Evolutionary conservation across 345 rosid genomes (phyloP).

Genomic region (Bruguiera gymnorhiza): DNA sequence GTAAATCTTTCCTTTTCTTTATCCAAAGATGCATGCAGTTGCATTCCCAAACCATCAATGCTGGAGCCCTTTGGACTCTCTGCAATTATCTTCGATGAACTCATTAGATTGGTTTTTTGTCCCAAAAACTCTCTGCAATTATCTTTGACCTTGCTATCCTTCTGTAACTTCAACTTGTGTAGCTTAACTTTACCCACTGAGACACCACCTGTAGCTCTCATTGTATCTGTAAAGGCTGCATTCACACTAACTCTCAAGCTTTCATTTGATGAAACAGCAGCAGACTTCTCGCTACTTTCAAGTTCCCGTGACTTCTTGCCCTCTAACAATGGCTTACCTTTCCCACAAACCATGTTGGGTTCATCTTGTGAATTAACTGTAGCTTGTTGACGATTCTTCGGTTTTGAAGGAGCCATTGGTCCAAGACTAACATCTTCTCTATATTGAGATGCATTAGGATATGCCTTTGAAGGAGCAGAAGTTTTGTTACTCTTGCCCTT

Average conservation of each 20-base stretch:
- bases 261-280: conserved; percentile 1
- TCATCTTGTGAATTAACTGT: conserved; percentile 18
- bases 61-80: conserved; percentile 24
- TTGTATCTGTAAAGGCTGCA: conserved; percentile 23
- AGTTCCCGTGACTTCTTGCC: conserved; percentile 37
- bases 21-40: conserved; percentile 20
- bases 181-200: conserved; percentile 24
- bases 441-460: conserved; percentile 11
- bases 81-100: conserved; percentile 21
- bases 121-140: conserved; percentile 20
- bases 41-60: conserved; percentile 19
- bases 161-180: conserved; percentile 33
- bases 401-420: conserved; percentile 13
- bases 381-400: conserved; percentile 23
- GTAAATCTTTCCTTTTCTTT: conserved; percentile 33
- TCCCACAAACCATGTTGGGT: conserved; percentile 15
- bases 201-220: conserved; percentile 26
- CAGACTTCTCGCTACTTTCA: conserved; percentile 17
- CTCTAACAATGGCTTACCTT: conserved; percentile 28
- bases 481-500: conserved; percentile 15
- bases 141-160: conserved; percentile 30
- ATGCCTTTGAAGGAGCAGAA: conserved; percentile 20
- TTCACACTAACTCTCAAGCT: conserved; percentile 30
- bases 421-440: conserved; percentile 13
- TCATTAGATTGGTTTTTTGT: conserved; percentile 4